Evolutionary conservation across 2,329 filamentous ascomycete genomes (phyloP).

Genomic region (Cercospora zeae-maydis): DNA sequence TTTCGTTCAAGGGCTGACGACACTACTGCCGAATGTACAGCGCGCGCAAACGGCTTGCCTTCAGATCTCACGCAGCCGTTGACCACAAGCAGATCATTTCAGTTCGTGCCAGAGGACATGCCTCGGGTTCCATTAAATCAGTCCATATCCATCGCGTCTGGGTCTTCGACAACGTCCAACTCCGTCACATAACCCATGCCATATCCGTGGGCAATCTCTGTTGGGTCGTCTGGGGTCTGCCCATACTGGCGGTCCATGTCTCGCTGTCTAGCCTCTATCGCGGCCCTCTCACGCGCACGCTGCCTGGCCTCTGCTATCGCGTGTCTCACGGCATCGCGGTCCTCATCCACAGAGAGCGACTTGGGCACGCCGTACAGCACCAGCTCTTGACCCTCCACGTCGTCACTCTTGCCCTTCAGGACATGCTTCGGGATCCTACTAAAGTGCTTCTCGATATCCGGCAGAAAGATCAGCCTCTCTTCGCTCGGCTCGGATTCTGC

Average conservation of each 20-base stretch:
- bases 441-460: conserved; percentile 81
- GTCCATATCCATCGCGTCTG: conserved; percentile 65
- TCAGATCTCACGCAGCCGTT: background rate
- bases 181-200: conserved; percentile 28
- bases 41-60: background rate
- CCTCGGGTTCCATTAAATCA: conserved; percentile 10
- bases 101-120: background rate
- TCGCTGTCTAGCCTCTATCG: conserved; percentile 29
- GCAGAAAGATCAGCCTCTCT: conserved; percentile 70
- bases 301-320: conserved; percentile 77
- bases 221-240: conserved; percentile 17
- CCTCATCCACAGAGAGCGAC: conserved; percentile 70
- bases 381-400: conserved; percentile 60
- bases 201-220: conserved; percentile 37
- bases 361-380: conserved; percentile 80
- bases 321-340: conserved; percentile 70
- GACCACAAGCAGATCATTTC: background rate
- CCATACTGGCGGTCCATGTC: conserved; percentile 35
- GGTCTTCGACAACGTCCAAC: conserved; percentile 43
- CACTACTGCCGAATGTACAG: background rate
- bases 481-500: conserved; percentile 61
- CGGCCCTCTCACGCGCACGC: conserved; percentile 57
- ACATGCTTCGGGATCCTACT: conserved; percentile 65
- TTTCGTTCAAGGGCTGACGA: background rate
- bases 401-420: conserved; percentile 55